A percentile compares a stretch with the other conserved stretches of the same genome.
Evolutionary conservation across 257 asterid genomes (phyloP).

Genomic region (Solanum verrucosum): DNA sequence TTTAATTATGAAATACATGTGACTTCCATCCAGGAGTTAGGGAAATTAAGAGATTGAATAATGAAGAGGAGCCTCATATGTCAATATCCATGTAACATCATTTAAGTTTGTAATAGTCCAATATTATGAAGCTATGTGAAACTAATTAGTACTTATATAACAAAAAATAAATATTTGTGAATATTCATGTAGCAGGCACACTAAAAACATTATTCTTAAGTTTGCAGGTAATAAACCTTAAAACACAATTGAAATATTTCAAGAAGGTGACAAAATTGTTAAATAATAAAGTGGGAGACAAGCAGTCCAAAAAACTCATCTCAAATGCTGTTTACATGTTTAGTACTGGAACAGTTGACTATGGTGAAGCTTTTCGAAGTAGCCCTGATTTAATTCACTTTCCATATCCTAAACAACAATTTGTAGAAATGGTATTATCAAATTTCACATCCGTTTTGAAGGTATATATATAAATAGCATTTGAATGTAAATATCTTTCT

Average conservation of each 20-base stretch:
- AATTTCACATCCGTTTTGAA: slow-evolving; percentile 7
- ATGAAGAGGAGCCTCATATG: neutral
- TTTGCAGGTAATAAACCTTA: slow-evolving; percentile 11
- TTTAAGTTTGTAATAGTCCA: neutral
- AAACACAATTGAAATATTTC: slow-evolving; percentile 11
- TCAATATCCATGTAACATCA: neutral
- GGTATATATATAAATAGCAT: neutral
- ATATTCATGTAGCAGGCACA: neutral
- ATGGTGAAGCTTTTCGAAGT: neutral
- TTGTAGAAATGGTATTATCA: slow-evolving; percentile 1
- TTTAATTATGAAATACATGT: too few relatives aligned
- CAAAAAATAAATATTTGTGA: neutral
- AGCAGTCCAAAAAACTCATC: neutral
- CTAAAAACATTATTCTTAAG: neutral
- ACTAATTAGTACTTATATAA: neutral
- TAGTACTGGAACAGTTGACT: slow-evolving; percentile 13
- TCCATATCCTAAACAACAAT: slow-evolving; percentile 5
- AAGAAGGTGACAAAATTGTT: slow-evolving; percentile 7
- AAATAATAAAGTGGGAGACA: neutral
- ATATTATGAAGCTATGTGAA: neutral
- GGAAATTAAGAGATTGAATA: too few relatives aligned
- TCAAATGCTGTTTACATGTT: slow-evolving; percentile 19
- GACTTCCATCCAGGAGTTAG: too few relatives aligned
- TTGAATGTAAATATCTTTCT: neutral
- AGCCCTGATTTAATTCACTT: neutral